Percentiles rank a stretch among this genome's conserved stretches.
Evolutionary conservation across 805 yeast genomes (phyloP).

Genomic region (Pichia exigua): DNA sequence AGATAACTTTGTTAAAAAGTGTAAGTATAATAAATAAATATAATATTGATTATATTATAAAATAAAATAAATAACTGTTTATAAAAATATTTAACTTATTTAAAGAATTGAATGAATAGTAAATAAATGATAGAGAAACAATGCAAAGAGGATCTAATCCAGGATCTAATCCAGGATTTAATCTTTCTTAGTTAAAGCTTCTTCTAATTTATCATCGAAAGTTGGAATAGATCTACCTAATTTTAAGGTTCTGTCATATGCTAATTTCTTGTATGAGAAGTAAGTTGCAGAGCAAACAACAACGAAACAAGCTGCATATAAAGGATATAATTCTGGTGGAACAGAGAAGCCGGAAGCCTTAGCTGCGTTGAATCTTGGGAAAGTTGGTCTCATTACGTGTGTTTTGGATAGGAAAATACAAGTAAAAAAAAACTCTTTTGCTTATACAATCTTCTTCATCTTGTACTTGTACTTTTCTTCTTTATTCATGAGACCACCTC

Average conservation of each 20-base stretch:
- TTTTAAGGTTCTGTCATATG: slow-evolving; percentile 42
- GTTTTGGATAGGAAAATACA: not conserved
- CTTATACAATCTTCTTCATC: too few relatives aligned
- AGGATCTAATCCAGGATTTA: slow-evolving; percentile 11
- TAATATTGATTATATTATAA: not conserved
- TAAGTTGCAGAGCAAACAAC: slow-evolving; percentile 41
- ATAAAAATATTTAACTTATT: not conserved
- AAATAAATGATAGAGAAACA: not conserved
- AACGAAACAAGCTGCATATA: slow-evolving; percentile 48
- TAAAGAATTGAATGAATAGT: not conserved
- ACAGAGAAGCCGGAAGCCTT: slow-evolving; percentile 22
- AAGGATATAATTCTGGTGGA: slow-evolving; percentile 53
- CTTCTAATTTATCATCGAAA: slow-evolving; percentile 30
- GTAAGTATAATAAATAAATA: not conserved
- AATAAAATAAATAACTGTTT: not conserved
- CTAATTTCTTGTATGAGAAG: slow-evolving; percentile 45
- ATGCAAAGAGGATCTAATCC: slow-evolving; percentile 12
- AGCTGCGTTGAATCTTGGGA: slow-evolving; percentile 27
- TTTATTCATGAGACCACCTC: not conserved
- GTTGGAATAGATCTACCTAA: slow-evolving; percentile 40
- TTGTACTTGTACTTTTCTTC: not conserved
- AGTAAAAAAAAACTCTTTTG: too few relatives aligned
- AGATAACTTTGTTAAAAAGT: not conserved
- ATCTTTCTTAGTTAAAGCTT: slow-evolving; percentile 26
- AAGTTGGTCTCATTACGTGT: slow-evolving; percentile 41